Percentiles rank a stretch among this genome's conserved stretches.
Conservation (phyloP, 805 yeast genomes). For the Suhomyces faveliae region DNA sequence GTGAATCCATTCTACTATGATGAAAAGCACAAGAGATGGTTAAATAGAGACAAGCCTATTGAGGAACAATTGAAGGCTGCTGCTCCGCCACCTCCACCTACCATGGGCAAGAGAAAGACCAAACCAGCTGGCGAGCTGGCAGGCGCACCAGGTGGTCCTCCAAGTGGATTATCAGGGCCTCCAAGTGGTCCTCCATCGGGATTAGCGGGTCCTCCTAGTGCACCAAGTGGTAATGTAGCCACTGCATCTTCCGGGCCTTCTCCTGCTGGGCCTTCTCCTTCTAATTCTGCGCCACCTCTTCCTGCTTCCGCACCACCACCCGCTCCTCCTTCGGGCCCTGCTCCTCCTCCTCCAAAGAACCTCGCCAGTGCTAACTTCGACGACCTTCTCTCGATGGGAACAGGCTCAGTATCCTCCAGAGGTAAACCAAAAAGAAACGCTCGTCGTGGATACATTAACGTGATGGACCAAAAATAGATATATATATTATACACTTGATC, state of each 20-base stretch:
- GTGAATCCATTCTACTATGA: slow-evolving; percentile 69
- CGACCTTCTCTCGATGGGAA: slow-evolving; percentile 36
- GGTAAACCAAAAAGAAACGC: slow-evolving; percentile 29
- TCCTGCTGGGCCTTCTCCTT: slow-evolving; percentile 10
- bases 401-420: slow-evolving; percentile 17
- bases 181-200: neutral
- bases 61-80: slow-evolving; percentile 59
- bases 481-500: slow-evolving; percentile 1
- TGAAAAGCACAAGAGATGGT: slow-evolving; percentile 84
- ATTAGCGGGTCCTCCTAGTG: neutral
- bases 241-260: too few species aligned
- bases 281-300: slow-evolving; percentile 7
- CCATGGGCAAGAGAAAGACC: slow-evolving; percentile 26
- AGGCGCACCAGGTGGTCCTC: slow-evolving; percentile 7
- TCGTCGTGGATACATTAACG: slow-evolving; percentile 59
- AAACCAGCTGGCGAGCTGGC: too few species aligned
- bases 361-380: slow-evolving; percentile 43
- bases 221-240: neutral
- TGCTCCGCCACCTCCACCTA: slow-evolving; percentile 70
- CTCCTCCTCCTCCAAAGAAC: slow-evolving; percentile 14
- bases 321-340: slow-evolving; percentile 5
- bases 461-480: slow-evolving; percentile 37
- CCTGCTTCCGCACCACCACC: slow-evolving; percentile 9
- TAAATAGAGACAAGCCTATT: slow-evolving; percentile 62
- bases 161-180: slow-evolving; percentile 11